A percentile compares a stretch with the other conserved stretches of the same genome.
Conservation (phyloP, 257 asterid species). For the Solanum chiquidenum region DNA sequence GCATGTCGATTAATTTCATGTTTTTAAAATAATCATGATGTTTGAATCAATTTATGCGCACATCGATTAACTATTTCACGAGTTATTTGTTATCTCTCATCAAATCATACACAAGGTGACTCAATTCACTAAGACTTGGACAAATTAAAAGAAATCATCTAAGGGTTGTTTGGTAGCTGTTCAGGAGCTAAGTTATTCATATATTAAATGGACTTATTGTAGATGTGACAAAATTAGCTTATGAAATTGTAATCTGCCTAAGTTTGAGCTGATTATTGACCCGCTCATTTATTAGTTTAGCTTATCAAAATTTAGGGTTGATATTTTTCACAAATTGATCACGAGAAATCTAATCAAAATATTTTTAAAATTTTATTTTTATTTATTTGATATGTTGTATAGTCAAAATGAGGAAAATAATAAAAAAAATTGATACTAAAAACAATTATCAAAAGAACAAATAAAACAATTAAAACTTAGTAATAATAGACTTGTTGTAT, state of each 20-base stretch:
- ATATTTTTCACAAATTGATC: not conserved
- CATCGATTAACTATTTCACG: not conserved
- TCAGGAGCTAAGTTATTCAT: not conserved
- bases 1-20: not conserved
- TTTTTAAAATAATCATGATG: not conserved
- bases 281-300: not conserved
- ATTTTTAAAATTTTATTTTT: too few species aligned
- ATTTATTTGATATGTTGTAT: too few species aligned
- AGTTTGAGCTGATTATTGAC: not conserved
- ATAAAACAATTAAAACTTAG: too few species aligned
- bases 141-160: not conserved
- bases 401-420: too few species aligned
- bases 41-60: not conserved
- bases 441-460: too few species aligned
- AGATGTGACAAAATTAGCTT: too few species aligned
- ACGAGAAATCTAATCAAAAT: not conserved
- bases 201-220: too few species aligned
- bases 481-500: accelerated
- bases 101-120: accelerated
- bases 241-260: not conserved
- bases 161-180: not conserved
- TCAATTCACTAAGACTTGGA: not conserved
- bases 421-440: too few species aligned
- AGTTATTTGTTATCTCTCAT: not conserved
- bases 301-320: not conserved